Evolutionary conservation across 2,329 filamentous ascomycete genomes (phyloP), one percentile per base, ranked within the genome.

Genomic region (Ophiostoma perfectum): DNA sequence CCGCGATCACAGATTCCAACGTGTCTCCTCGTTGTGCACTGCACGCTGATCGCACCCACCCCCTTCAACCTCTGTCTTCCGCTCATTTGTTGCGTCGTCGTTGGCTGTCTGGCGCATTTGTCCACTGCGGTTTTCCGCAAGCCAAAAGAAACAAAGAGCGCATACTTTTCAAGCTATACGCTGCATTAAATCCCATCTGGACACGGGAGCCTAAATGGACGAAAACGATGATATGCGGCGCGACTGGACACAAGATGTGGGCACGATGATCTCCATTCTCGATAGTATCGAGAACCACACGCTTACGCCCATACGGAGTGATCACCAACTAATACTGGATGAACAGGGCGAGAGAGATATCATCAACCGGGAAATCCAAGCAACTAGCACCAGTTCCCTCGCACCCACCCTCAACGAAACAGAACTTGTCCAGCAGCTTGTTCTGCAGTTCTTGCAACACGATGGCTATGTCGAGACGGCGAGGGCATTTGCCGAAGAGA

Each of bases 391-490:
- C n/a, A 81, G 84, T 41, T 81, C 77, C 36, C 79, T 95, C 6
- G 85, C 87, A 45, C 85, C 87, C 2, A 82, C 83, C 2, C 80
- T 91, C 71, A 86, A 85, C 70, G 94, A 97, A 77, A 89, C 87
- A 1, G 83, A 90, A 39, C 83, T 98, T 64, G 87, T 97, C 49
- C 93, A 97, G 76, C 86, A 90, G 73, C 81, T 98, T 68, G 84
- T 88, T 18, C 84, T 93, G 52, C 93, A 97, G 78, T 98, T 96
- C 73, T 81, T 99, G 14, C 91, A 93, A 49, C 94, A 98, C 73
- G 95, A 98, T 74, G 95, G 95, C 70, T 98, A 97, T 73, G 90
- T 97, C 7, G 94, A 97, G 73, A 97, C 94, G 0, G 93, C 93
- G 8, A 87, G 89, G 71, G 92, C 92, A 0, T 98, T 99, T 81